Evolutionary conservation across 148 eudicot species (phyloP), one percentile per base, ranked within the genome.

Genomic region (Spergularia bocconei): DNA sequence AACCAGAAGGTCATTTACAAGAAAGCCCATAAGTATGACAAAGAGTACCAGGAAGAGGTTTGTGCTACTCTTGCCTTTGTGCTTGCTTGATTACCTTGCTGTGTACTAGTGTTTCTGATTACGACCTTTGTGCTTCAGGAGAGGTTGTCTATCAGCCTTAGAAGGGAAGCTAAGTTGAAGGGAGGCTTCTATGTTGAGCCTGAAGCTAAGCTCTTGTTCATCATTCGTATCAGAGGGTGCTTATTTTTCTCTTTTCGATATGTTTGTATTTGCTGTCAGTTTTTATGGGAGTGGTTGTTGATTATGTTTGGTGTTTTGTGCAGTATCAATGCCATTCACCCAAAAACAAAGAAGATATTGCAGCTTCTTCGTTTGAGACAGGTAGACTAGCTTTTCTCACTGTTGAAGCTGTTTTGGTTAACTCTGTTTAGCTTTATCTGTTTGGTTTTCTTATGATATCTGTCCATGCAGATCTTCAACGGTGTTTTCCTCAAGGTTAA

Each of bases 151-250:
- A 84, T 91, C 72, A 79, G 61, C 14, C 74, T 91, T 86, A 90
- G 91, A 78, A 89, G 92, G 54, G 89, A 91, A 55, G 92, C 97
- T 10, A 84, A 89, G 70, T 79, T 91, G 83, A 90, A 83, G 74
- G 97, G 94, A 50, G 97, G 93, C 0, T 91, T 91, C 38, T 91
- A 89, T 80, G 97, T 91, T n/a, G 88, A 85, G 75, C 97, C 97
- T 0, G 94, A 91, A 67, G 89, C 97, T 41, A 91, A 91, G 89
- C 88, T 90, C 51, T 69, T 91, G 55, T 90, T 90, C 81, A 89
- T 91, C 66, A 78, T 86, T 59, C 78, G 93, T 55, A 91, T 91
- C 50, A 90, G 91, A 23, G 97, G 97, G 97, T 91, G 74, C 2
- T 88, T 80, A 33, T 8, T 4, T 15, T 29, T 59, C 9, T 47